Percentiles rank a stretch among this genome's conserved stretches.
Evolutionary conservation across 2,329 filamentous ascomycete genomes (phyloP).

Genomic region (Cercospora sp.): DNA sequence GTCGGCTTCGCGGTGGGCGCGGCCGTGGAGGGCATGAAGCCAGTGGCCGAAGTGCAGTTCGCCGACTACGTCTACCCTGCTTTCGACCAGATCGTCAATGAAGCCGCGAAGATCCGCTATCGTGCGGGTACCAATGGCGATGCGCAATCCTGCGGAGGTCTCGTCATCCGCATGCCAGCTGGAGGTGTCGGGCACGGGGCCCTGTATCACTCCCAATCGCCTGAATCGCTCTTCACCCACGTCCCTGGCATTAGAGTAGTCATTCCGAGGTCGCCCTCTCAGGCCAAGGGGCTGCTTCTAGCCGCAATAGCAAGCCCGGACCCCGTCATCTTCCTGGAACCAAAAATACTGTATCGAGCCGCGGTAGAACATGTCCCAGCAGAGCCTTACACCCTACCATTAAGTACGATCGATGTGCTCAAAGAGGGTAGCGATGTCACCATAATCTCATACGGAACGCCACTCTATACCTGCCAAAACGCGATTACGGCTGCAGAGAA

Average conservation of each 20-base stretch:
- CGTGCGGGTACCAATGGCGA: constrained; percentile 58
- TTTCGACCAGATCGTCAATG: constrained; percentile 92
- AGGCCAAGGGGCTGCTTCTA: constrained; percentile 84
- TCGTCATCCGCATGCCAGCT: constrained; percentile 88
- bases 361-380: constrained; percentile 88
- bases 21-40: constrained; percentile 87
- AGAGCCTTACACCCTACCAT: constrained; percentile 75
- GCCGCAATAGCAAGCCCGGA: constrained; percentile 76
- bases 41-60: constrained; percentile 93
- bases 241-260: constrained; percentile 83
- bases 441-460: constrained; percentile 84
- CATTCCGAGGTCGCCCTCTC: constrained; percentile 78
- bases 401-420: constrained; percentile 81
- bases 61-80: constrained; percentile 92
- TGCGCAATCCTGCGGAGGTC: constrained; percentile 60
- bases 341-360: constrained; percentile 87
- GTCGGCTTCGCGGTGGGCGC: constrained; percentile 89
- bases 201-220: constrained; percentile 85
- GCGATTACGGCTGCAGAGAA: constrained; percentile 77
- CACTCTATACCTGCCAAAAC: constrained; percentile 76
- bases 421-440: constrained; percentile 80
- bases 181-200: constrained; percentile 88
- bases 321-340: constrained; percentile 90
- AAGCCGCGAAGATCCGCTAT: constrained; percentile 85
- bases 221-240: constrained; percentile 84